Base-by-base conservation (phyloP, 2,329 filamentous ascomycete genomes). In the Ceratocystis eucalypticola region DNA sequence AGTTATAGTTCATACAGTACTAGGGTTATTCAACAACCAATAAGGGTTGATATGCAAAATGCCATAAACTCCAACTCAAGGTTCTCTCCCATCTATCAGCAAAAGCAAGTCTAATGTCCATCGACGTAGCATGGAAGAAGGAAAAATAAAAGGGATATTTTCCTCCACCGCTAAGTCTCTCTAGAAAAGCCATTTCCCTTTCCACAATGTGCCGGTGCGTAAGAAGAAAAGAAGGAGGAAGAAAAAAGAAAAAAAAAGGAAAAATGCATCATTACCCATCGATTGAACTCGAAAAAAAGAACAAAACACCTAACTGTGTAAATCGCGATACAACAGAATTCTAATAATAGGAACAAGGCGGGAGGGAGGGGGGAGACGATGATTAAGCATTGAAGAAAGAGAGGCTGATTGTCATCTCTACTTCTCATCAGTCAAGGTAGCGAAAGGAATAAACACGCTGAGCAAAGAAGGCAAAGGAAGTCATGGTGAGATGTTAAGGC, bases 261-360 rank as follows among this genome's bases (percentile, higher is more conserved):
- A 22, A 46, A 63, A 50, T 10, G 25, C 30, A 50, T 30, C 15
- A 59, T 25, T 22, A 30, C 17, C 15, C 46, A 50, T 10, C 46
- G 20, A 50, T 22, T 22, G 46, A 12, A 8, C n/a, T 22, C 7
- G 7, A 53, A n/a, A 20, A 22, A 17, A n/a, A 53, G 7, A 22
- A 7, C 3, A 22, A 15, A n/a, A 37, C 28, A 59, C 30, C 20
- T 15, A 28, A 59, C 12, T 48, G 61, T 20, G 28, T 17, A 20
- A 63, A 48, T 28, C 22, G 61, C 7, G 45, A 63, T 63, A 33
- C 15, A n/a, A 10, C 25, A 63, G 28, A 59, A 37, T 59, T 53
- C 28, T 59, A 59, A 59, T 30, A 59, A 59, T 37, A 59, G 28
- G 55, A 37, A 59, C 55, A 37, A 10, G 7, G 28, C 17, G 3